Evolutionary conservation across 2,329 filamentous ascomycete species (phyloP), one percentile per base, ranked within the genome.

Genomic region (Aspergillus aculeatinus): DNA sequence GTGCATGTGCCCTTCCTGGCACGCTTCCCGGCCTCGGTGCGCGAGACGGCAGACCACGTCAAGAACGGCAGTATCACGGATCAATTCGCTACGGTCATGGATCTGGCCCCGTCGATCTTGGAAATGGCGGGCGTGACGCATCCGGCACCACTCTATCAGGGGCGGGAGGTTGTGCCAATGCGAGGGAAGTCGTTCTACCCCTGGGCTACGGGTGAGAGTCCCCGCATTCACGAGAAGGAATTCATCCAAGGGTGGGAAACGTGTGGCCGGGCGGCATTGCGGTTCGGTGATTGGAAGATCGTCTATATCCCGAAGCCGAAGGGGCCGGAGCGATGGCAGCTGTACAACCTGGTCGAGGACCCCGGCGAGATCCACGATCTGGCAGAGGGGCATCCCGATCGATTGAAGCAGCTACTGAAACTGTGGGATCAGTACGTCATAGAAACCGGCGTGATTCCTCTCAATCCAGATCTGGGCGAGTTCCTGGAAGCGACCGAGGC

Each of bases 401-500:
- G 77, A 5, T 60, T 86, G 47, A 66, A 79, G 60, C 74, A 80
- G 59, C 72, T 86, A 67, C 68, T 85, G 5, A 78, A 80, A 65
- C 74, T 82, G 21, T 87, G 85, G 83, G 81, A 86, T 62, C 77
- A 81, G 60, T 86, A 86, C 71, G 81, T 83, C 11, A 71, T 85
- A 10, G 85, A 88, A 68, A 85, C 82, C 0, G 85, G 85, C 2
- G 83, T 87, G 1, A 77, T 86, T n/a, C 84, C 84, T 27, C 72
- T 87, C 47, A 82, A 82, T 54, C 85, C 83, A 1, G 85, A 84
- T 62, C 70, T 87, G 48, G 85, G 85, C 0, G 74, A 81, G 2
- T 87, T 82, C 75, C 75, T 88, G 55, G 83, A 83, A 59, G 85
- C 84, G 0, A 85, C 83, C 66, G 85, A 88, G 71, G 84, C 82